These are phyloP conservation scores for Coniosporium tulheliwenetii DNA, from an alignment of 2,329 filamentous ascomycete genomes.

Conservation along the genomic window DNA sequence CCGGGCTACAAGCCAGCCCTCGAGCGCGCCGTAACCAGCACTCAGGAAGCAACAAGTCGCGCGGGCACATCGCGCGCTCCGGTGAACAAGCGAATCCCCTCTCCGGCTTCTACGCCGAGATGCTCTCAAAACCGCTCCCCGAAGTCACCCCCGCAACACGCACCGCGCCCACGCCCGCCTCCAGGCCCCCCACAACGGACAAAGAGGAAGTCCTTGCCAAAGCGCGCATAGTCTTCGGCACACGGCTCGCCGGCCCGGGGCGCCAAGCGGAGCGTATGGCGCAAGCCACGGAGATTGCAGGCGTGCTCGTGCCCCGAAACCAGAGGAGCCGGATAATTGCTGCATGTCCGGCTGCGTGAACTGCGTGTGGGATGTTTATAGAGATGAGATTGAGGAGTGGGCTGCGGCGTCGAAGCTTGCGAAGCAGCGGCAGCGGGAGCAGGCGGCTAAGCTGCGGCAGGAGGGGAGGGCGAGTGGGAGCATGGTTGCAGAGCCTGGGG, in stretches of 20 bases:
- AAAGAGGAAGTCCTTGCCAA: slow-evolving; percentile 40
- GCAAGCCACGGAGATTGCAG: slow-evolving; percentile 50
- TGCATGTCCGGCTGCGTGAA: slow-evolving; percentile 98
- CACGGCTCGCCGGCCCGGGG: slow-evolving; percentile 56
- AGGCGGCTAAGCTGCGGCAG: slow-evolving; percentile 3
- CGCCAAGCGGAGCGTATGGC: slow-evolving; percentile 48
- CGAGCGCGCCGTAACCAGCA: not conserved
- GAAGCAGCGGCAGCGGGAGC: slow-evolving; percentile 23
- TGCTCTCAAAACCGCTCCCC: slow-evolving; percentile 5
- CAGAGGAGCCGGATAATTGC: slow-evolving; percentile 89
- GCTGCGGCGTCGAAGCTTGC: slow-evolving; percentile 50
- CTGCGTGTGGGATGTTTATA: slow-evolving; percentile 86
- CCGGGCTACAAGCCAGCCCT: not conserved
- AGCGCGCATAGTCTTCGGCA: slow-evolving; percentile 66
- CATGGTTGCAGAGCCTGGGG: slow-evolving; percentile 19
- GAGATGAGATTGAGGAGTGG: slow-evolving; percentile 90
- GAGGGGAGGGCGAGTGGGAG: slow-evolving; percentile 14
- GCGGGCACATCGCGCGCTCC: not conserved
- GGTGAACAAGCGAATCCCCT: slow-evolving; percentile 1
- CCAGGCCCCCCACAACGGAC: slow-evolving; percentile 26
- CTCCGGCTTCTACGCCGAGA: slow-evolving; percentile 4
- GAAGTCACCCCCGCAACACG: slow-evolving; percentile 15
- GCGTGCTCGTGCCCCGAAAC: slow-evolving; percentile 71
- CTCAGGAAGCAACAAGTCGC: not conserved
- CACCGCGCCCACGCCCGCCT: slow-evolving; percentile 15